phyloP scores from a whole-genome alignment of 306 rosid genomes.

The Astragalus glycyphyllos region DNA sequence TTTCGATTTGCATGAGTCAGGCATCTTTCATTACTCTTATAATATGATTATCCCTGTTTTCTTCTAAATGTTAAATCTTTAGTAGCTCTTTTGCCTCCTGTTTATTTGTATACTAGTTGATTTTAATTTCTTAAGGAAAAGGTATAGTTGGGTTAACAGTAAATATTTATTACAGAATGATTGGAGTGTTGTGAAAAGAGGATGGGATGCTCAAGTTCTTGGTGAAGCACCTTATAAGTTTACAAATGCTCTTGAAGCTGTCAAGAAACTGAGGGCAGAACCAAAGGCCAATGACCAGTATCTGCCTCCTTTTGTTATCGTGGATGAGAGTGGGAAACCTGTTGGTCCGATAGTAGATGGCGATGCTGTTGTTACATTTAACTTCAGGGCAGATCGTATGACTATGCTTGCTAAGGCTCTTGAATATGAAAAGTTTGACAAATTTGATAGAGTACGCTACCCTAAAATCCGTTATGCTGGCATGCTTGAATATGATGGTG shows the following conservation, averaged over 20 bases:
- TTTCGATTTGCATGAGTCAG: too few species aligned
- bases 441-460: slow-evolving; percentile 82
- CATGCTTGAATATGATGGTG: slow-evolving; percentile 98
- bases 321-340: slow-evolving; percentile 80
- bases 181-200: slow-evolving; percentile 94
- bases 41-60: neutral
- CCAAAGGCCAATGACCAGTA: slow-evolving; percentile 86
- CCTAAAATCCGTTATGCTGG: slow-evolving; percentile 97
- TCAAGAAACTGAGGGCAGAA: slow-evolving; percentile 77
- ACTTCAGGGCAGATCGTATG: slow-evolving; percentile 98
- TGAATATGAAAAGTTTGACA: slow-evolving; percentile 87
- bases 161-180: slow-evolving; percentile 71
- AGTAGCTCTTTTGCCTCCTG: neutral
- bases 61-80: neutral
- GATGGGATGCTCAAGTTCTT: slow-evolving; percentile 99
- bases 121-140: neutral
- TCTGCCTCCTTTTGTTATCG: slow-evolving; percentile 92
- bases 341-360: slow-evolving; percentile 97
- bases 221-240: slow-evolving; percentile 95
- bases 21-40: too few species aligned
- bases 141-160: neutral
- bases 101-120: neutral
- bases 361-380: slow-evolving; percentile 95
- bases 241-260: slow-evolving; percentile 76
- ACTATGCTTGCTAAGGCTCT: slow-evolving; percentile 94